Conservation (phyloP, 371 early-diverging fungal genomes). For the Apophysomyces trapeziformis region DNA sequence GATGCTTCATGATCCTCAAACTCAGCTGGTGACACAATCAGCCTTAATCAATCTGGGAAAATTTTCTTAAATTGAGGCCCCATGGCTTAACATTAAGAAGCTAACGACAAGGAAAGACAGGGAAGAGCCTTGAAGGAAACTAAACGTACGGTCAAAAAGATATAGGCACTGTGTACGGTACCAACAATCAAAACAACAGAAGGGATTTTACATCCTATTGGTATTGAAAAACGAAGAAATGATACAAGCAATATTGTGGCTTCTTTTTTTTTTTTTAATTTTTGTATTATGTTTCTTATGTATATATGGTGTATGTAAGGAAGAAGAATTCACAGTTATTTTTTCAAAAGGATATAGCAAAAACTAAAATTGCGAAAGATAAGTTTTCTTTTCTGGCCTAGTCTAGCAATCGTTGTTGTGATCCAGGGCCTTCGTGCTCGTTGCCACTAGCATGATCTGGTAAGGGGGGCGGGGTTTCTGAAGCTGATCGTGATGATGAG, state of each 20-base stretch:
- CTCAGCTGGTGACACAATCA: conserved; percentile 37
- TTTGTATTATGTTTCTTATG: neutral
- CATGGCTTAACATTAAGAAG: too few relatives aligned
- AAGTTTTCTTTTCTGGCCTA: neutral
- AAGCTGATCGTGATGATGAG: conserved; percentile 2
- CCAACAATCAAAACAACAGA: too few relatives aligned
- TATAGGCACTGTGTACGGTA: too few relatives aligned
- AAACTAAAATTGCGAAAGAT: neutral
- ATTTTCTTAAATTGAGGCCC: too few relatives aligned
- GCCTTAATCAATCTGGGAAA: conserved; percentile 21
- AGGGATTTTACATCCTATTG: too few relatives aligned
- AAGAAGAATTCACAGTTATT: neutral
- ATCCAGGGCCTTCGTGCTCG: neutral
- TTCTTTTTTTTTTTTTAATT: too few relatives aligned
- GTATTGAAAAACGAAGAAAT: too few relatives aligned
- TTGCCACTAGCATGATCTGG: neutral
- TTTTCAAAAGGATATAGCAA: neutral
- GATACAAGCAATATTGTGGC: too few relatives aligned
- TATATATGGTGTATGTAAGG: conserved; percentile 4
- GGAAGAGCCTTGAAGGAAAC: too few relatives aligned
- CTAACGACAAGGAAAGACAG: too few relatives aligned
- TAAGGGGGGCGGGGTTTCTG: neutral
- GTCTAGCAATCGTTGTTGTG: conserved; percentile 2
- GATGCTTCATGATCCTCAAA: conserved; percentile 45
- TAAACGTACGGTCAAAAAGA: too few relatives aligned